Evolutionary conservation across 495 filamentous ascomycete genomes (phyloP).

Genomic region (Neurospora hispaniola): DNA sequence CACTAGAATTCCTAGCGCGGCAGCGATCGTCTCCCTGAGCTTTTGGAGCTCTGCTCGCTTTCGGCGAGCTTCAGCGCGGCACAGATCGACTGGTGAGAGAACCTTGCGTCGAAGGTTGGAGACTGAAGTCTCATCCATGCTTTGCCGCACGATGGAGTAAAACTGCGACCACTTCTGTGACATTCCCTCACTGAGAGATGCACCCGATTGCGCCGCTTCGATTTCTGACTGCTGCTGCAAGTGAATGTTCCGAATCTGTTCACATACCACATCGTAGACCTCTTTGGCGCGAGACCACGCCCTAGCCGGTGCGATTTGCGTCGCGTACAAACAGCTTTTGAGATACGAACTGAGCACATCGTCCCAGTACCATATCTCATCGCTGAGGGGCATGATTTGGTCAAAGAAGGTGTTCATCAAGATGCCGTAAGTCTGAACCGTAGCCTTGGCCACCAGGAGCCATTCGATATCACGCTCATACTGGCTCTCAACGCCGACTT

Average conservation of each 20-base stretch:
- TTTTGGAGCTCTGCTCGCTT: slow-evolving; percentile 58
- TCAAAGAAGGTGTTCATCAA: slow-evolving; percentile 63
- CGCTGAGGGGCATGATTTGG: slow-evolving; percentile 65
- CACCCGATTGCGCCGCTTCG: neutral
- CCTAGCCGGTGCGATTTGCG: slow-evolving; percentile 70
- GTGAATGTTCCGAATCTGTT: slow-evolving; percentile 24
- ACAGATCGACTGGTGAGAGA: slow-evolving; percentile 59
- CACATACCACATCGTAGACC: slow-evolving; percentile 47
- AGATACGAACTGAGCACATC: slow-evolving; percentile 62
- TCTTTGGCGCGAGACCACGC: slow-evolving; percentile 56
- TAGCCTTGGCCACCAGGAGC: slow-evolving; percentile 78
- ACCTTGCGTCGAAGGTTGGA: slow-evolving; percentile 48
- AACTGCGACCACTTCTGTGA: slow-evolving; percentile 61
- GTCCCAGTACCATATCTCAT: slow-evolving; percentile 92
- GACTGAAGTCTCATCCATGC: slow-evolving; percentile 51
- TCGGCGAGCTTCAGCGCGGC: slow-evolving; percentile 54
- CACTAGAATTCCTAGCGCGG: slow-evolving; percentile 74
- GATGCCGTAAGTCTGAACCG: slow-evolving; percentile 71
- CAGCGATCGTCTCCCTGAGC: slow-evolving; percentile 69
- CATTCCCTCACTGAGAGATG: slow-evolving; percentile 8
- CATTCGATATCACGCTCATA: slow-evolving; percentile 74
- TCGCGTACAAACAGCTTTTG: slow-evolving; percentile 61
- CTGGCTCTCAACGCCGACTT: slow-evolving; percentile 20
- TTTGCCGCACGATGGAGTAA: slow-evolving; percentile 66
- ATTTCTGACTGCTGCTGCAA: slow-evolving; percentile 8